phyloP scores from a whole-genome alignment of 116 monocot genomes.

The Zostera marina region DNA sequence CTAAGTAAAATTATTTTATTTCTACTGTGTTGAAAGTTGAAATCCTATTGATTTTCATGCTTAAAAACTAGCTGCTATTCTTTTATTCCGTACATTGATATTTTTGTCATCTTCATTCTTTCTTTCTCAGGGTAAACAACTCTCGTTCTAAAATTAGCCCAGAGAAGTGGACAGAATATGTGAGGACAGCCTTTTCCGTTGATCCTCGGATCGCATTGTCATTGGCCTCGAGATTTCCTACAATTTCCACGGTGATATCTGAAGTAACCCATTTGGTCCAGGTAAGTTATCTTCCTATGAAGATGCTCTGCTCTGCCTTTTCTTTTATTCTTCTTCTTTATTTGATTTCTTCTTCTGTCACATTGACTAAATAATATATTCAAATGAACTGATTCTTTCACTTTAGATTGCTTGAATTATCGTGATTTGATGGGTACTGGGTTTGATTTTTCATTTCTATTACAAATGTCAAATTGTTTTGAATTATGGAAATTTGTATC shows the following conservation, averaged over 20 bases:
- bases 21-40: not conserved
- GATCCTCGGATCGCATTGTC: slow-evolving; percentile 79
- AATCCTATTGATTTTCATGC: not conserved
- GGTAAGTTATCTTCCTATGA: slow-evolving; percentile 14
- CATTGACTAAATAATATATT: not conserved
- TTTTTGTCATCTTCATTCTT: not conserved
- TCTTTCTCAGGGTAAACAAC: slow-evolving; percentile 36
- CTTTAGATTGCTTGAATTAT: no score
- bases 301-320: not conserved
- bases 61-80: not conserved
- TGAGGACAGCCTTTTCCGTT: slow-evolving; percentile 81
- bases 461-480: no score
- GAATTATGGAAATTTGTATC: no score
- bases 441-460: no score
- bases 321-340: not conserved
- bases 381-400: no score
- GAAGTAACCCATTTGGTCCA: slow-evolving; percentile 91
- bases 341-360: not conserved
- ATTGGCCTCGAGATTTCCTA: slow-evolving; percentile 62
- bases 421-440: no score
- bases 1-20: slow-evolving; percentile 30
- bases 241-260: slow-evolving; percentile 40
- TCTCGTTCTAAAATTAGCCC: slow-evolving; percentile 68
- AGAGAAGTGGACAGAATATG: slow-evolving; percentile 93
- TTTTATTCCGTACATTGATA: not conserved